Evolutionary conservation across 177 flowering plant genomes (phyloP).

Genomic region (Tripterygium wilfordii): DNA sequence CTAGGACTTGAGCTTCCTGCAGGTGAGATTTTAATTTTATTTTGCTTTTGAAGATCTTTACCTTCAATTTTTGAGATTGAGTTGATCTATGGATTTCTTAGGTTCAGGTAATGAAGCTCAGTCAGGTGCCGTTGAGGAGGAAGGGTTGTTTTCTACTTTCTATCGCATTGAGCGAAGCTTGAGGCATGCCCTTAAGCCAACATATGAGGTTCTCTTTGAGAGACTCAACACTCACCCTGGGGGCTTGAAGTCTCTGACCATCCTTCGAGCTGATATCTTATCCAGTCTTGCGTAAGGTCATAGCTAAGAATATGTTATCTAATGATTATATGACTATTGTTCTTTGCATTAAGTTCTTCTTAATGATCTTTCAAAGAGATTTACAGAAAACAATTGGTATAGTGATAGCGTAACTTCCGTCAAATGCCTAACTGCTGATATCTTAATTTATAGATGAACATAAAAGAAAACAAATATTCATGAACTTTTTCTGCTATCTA

Average conservation of each 20-base stretch:
- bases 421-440: too few relatives aligned
- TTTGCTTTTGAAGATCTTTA: neutral
- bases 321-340: too few relatives aligned
- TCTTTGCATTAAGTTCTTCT: neutral
- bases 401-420: too few relatives aligned
- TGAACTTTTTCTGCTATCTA: neutral
- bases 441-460: too few relatives aligned
- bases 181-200: conserved; percentile 85
- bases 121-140: conserved; percentile 35
- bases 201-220: conserved; percentile 81
- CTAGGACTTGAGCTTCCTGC: conserved; percentile 66
- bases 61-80: neutral
- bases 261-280: conserved; percentile 79
- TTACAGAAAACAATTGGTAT: too few relatives aligned
- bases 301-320: conserved; percentile 1
- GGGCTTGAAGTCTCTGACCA: conserved; percentile 69
- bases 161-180: conserved; percentile 73
- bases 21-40: conserved; percentile 27
- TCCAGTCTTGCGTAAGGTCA: conserved; percentile 65
- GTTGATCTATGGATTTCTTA: neutral
- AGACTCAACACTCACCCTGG: conserved; percentile 82
- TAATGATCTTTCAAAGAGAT: too few relatives aligned
- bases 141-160: conserved; percentile 49
- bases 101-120: conserved; percentile 41
- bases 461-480: neutral